phyloP scores from a whole-genome alignment of 148 eudicot genomes.

The Silene conica region DNA sequence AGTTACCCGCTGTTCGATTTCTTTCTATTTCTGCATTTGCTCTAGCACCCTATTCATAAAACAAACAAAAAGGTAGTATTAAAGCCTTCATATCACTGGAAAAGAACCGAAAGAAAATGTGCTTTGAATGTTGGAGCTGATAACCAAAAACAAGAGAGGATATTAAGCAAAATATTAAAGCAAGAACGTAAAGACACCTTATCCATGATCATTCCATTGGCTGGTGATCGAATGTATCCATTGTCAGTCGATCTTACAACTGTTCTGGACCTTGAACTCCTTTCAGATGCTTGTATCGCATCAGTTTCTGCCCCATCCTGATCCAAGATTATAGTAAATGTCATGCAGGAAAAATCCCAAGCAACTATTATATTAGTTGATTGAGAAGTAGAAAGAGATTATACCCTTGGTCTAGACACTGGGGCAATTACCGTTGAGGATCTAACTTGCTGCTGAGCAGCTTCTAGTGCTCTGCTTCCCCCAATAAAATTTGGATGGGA shows the following conservation, averaged over 20 bases:
- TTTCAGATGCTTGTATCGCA: constrained; percentile 26
- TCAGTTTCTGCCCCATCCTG: constrained; percentile 46
- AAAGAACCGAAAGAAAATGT: not conserved
- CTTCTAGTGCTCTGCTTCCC: constrained; percentile 48
- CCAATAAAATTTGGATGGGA: constrained; percentile 66
- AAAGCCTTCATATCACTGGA: not conserved
- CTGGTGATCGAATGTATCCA: constrained; percentile 36
- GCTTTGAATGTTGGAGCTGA: not conserved
- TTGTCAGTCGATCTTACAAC: constrained; percentile 45
- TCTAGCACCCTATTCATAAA: constrained; percentile 34
- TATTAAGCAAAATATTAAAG: not conserved
- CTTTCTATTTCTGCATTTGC: constrained; percentile 37
- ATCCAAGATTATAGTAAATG: constrained; percentile 6
- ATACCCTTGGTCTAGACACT: constrained; percentile 41
- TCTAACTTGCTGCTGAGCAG: constrained; percentile 41
- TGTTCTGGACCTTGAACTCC: constrained; percentile 36
- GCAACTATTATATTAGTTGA: constrained; percentile 4
- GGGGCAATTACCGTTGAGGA: constrained; percentile 22
- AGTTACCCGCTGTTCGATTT: constrained; percentile 39
- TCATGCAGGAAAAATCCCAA: not conserved
- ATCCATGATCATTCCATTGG: constrained; percentile 36
- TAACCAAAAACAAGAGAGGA: not conserved
- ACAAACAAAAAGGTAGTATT: constrained; percentile 2
- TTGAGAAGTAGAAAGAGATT: not conserved
- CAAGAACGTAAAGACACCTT: constrained; percentile 30